Conservation (phyloP, 1,284 basidiomycete species). For the Mycena sp. region DNA sequence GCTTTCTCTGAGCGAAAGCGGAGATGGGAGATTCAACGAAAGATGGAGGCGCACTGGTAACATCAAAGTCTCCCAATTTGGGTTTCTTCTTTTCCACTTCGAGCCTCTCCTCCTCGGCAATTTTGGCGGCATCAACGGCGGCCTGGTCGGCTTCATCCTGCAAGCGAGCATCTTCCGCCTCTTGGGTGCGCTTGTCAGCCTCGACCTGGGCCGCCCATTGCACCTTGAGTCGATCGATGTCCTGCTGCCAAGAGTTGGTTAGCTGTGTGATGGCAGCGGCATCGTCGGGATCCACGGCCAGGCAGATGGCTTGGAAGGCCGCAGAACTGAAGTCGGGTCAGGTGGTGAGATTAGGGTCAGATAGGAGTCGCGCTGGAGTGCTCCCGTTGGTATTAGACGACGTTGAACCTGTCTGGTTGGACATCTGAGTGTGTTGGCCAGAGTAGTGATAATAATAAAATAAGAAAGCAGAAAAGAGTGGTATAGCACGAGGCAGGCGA, state of each 20-base stretch:
- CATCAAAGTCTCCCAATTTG: not conserved
- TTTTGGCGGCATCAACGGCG: not conserved
- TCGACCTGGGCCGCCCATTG: not conserved
- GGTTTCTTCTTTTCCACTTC: conserved; percentile 8
- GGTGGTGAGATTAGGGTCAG: not conserved
- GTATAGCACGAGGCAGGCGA: not conserved
- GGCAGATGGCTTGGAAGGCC: too few species aligned
- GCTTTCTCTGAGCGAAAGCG: not conserved
- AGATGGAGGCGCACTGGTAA: not conserved
- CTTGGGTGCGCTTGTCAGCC: not conserved
- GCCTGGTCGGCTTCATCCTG: not conserved
- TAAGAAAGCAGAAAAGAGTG: not conserved
- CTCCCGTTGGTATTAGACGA: not conserved
- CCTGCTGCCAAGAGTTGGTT: not conserved
- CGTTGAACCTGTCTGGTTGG: not conserved
- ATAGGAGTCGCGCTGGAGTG: conserved; percentile 2
- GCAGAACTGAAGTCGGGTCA: not conserved
- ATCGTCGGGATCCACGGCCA: not conserved
- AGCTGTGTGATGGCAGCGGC: not conserved
- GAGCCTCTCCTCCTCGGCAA: not conserved
- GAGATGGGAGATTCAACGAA: not conserved
- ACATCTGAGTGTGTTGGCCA: not conserved
- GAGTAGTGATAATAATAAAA: too few species aligned
- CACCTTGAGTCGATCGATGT: not conserved
- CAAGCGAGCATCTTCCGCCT: not conserved